Evolutionary conservation across 2,329 filamentous ascomycete genomes (phyloP).

Genomic region (Aspergillus ustus): DNA sequence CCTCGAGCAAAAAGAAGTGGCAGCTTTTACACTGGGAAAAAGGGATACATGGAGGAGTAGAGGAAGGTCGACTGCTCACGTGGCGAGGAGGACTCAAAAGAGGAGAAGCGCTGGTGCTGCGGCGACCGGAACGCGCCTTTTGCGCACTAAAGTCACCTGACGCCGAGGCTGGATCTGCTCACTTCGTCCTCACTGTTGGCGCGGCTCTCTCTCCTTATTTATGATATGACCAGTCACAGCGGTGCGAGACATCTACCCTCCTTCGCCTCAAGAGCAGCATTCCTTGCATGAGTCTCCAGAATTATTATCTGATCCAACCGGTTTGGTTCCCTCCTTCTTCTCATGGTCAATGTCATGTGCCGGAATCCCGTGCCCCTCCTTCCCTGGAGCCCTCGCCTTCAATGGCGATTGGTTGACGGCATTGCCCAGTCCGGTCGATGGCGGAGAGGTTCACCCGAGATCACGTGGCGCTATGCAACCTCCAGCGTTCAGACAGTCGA

Average conservation of each 20-base stretch:
- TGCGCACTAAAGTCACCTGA: slow-evolving; percentile 41
- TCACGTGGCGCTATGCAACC: slow-evolving; percentile 35
- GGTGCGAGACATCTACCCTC: not conserved
- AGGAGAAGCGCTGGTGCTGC: slow-evolving; percentile 28
- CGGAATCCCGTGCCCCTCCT: slow-evolving; percentile 44
- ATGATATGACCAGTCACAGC: slow-evolving; percentile 9
- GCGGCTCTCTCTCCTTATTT: slow-evolving; percentile 7
- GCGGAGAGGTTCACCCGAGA: slow-evolving; percentile 29
- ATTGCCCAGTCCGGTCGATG: slow-evolving; percentile 21
- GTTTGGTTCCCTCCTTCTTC: slow-evolving; percentile 25
- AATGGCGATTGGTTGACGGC: slow-evolving; percentile 33
- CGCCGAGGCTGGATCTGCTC: slow-evolving; percentile 5
- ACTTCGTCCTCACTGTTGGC: not conserved
- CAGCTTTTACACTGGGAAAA: slow-evolving; percentile 33
- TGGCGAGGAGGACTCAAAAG: slow-evolving; percentile 38
- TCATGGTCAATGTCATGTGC: slow-evolving; percentile 40
- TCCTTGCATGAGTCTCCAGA: slow-evolving; percentile 9
- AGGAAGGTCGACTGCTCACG: slow-evolving; percentile 44
- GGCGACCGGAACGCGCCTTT: slow-evolving; percentile 28
- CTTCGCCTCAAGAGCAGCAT: not conserved
- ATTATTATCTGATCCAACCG: slow-evolving; percentile 15
- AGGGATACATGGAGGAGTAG: slow-evolving; percentile 34
- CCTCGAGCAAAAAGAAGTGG: slow-evolving; percentile 26
- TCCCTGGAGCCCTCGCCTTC: slow-evolving; percentile 20
- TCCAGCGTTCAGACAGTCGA: not conserved